Evolutionary conservation across 352 stramenopile species (phyloP), one percentile per base, ranked within the genome.

Genomic region (Globisporangium okanoganense): DNA sequence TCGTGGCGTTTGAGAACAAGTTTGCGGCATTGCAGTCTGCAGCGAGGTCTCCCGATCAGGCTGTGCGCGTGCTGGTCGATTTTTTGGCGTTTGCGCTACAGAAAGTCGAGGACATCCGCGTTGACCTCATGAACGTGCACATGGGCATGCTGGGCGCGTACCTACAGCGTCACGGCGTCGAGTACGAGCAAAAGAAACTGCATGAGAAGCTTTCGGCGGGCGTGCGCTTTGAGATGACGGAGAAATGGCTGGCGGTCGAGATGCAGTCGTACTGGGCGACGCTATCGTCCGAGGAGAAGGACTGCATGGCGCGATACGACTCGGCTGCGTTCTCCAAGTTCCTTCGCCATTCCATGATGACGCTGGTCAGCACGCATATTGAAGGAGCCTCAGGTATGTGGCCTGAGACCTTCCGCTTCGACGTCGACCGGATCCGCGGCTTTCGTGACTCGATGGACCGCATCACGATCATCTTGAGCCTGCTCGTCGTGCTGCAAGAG

Each of bases 21-120:
- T 75, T 77, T 51, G 55, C 54, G 2, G 58, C 57, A 0, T 51
- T 79, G 44, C 60, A 65, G 0, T 50, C 64, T 0, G 64, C 71
- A 5, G 52, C 73, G 31, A 47, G 2, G 40, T 36, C 13, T 48
- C 55, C 12, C 9, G 55, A 64, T 0, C 29, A 35, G 3, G 36
- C 64, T 5, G 58, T 73, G 35, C 72, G 58, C 0, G 40, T 90
- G 18, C 36, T 91, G 27, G 76, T 85, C 14, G 69, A 82, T 3
- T 91, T 91, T 47, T 58, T 93, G 24, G 73, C 79, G 24, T 91
- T 93, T 67, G 68, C 70, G 8, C 35, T 89, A 6, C 65, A 83
- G 44, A 90, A 90, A 49, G 61, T 90, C 18, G 82, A 93, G 27
- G 73, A 86, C 43, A 64, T 93, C 4, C 83, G 73, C 8, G 65